A percentile compares a stretch with the other conserved stretches of the same genome.
Conservation (phyloP, 176 grass and related monocot genomes). For the Luzula sylvatica region DNA sequence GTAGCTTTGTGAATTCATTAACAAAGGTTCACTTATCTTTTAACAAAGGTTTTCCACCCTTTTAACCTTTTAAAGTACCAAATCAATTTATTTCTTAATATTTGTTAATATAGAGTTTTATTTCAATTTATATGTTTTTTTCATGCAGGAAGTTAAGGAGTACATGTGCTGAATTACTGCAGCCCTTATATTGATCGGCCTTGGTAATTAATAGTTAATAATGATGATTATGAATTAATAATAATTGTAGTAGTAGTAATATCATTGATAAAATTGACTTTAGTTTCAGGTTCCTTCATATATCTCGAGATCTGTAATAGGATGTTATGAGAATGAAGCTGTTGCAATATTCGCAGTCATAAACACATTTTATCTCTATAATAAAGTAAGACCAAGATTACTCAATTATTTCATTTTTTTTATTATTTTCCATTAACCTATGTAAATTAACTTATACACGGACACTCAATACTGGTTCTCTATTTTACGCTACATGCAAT, state of each 20-base stretch:
- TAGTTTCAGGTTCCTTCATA: constrained; percentile 86
- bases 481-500: constrained; percentile 95
- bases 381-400: constrained; percentile 69
- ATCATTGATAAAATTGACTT: constrained; percentile 12
- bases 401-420: neutral
- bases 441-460: constrained; percentile 31
- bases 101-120: constrained; percentile 1
- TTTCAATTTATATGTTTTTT: neutral
- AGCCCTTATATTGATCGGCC: constrained; percentile 73
- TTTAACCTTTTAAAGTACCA: no score
- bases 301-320: constrained; percentile 95
- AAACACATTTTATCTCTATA: constrained; percentile 99
- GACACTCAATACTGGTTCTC: constrained; percentile 94
- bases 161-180: constrained; percentile 88
- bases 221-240: neutral
- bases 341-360: constrained; percentile 97
- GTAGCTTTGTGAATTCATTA: constrained; percentile 70
- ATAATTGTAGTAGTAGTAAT: neutral
- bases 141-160: constrained; percentile 88
- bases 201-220: constrained; percentile 45
- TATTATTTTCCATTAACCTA: neutral
- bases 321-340: constrained; percentile 99
- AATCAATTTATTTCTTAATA: no score
- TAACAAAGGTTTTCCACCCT: constrained; percentile 83
- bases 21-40: constrained; percentile 92